Evolutionary conservation across 495 filamentous ascomycete genomes (phyloP).

Genomic region (Endocarpon pusillum): DNA sequence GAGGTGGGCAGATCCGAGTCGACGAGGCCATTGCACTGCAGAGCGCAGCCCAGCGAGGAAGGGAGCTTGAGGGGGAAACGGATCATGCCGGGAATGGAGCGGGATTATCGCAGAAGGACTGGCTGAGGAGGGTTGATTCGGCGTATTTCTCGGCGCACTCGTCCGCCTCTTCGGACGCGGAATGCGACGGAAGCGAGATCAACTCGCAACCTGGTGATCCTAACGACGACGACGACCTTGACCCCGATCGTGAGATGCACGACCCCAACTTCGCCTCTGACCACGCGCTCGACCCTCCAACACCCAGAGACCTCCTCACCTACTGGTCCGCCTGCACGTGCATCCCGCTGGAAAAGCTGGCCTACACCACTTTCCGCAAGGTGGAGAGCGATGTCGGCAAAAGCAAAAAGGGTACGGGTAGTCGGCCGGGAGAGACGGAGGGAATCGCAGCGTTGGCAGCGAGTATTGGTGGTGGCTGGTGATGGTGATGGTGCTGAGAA

Average conservation of each 20-base stretch:
- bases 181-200: background rate
- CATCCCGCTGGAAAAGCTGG: slow-evolving; percentile 52
- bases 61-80: slow-evolving; percentile 47
- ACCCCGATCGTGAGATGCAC: slow-evolving; percentile 6
- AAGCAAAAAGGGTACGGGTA: slow-evolving; percentile 27
- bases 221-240: slow-evolving; percentile 4
- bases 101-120: slow-evolving; percentile 81
- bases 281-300: too few species aligned
- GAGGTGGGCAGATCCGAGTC: slow-evolving; percentile 83
- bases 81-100: too few species aligned
- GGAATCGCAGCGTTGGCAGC: slow-evolving; percentile 77
- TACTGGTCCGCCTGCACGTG: slow-evolving; percentile 60
- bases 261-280: slow-evolving; percentile 3
- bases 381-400: slow-evolving; percentile 94
- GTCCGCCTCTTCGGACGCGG: slow-evolving; percentile 18
- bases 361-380: slow-evolving; percentile 72
- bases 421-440: slow-evolving; percentile 61
- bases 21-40: slow-evolving; percentile 41
- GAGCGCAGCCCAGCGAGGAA: slow-evolving; percentile 16
- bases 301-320: slow-evolving; percentile 31
- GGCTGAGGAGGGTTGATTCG: slow-evolving; percentile 77
- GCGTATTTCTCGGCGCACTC: slow-evolving; percentile 79
- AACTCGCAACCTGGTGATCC: slow-evolving; percentile 5
- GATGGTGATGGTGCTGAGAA: too few species aligned
- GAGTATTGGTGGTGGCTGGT: slow-evolving; percentile 93